phyloP scores from a whole-genome alignment of 2,329 filamentous ascomycete species.

The Periconia sp. region DNA sequence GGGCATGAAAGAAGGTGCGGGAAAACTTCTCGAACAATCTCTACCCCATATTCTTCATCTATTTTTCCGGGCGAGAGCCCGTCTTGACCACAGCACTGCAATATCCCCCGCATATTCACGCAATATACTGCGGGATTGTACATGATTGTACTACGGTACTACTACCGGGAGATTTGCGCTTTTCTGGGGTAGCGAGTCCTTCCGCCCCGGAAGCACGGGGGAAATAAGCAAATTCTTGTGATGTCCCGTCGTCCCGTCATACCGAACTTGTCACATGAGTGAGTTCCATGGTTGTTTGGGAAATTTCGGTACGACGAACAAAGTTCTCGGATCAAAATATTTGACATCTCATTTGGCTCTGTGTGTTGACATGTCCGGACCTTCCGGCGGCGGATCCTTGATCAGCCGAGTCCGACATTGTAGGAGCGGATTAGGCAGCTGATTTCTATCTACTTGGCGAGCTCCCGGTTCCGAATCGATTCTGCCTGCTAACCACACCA shows the following conservation, averaged over 20 bases:
- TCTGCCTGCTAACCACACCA: conserved; percentile 5
- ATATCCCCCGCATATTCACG: conserved; percentile 36
- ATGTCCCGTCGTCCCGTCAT: conserved; percentile 22
- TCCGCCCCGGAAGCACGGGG: conserved; percentile 32
- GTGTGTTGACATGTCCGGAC: not conserved
- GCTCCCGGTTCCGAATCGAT: conserved; percentile 3
- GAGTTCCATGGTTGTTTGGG: conserved; percentile 6
- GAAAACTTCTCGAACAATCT: conserved; percentile 36
- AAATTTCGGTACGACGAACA: conserved; percentile 1
- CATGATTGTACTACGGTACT: conserved; percentile 25
- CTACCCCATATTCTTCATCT: conserved; percentile 41
- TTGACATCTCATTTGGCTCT: not conserved
- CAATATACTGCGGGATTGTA: conserved; percentile 34
- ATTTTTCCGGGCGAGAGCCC: conserved; percentile 27
- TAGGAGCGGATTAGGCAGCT: not conserved
- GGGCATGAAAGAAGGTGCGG: conserved; percentile 24
- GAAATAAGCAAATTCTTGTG: conserved; percentile 21
- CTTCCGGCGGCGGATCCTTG: conserved; percentile 1
- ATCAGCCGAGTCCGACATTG: too few species aligned
- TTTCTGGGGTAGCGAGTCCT: conserved; percentile 39
- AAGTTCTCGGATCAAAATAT: not conserved
- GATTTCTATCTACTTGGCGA: not conserved
- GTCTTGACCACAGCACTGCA: conserved; percentile 22
- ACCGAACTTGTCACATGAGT: conserved; percentile 28
- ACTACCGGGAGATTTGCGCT: conserved; percentile 40